Base-by-base conservation (phyloP, 202 grass and related monocot species). In the Bolboschoenoplectus hybrid region DNA sequence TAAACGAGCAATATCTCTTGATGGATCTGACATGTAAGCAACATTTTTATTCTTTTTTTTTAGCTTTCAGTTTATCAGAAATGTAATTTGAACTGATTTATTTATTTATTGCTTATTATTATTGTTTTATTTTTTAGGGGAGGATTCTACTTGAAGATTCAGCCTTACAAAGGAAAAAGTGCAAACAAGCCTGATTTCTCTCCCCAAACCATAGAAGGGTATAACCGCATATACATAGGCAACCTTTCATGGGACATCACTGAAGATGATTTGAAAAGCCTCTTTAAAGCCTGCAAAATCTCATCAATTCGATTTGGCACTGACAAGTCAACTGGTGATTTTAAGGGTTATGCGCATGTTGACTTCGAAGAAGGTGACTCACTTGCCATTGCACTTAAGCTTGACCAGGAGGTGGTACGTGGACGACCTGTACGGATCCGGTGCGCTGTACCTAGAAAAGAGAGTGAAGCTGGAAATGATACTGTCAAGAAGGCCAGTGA, bases 21-120 rank as follows among this genome's bases (percentile, higher is more conserved):
- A 98, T 89, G 91, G 91, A 88, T 91, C 95, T 90, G 95, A 98
- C 66, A 95, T 98, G 95, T 98, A 85, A 92, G 89, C 39, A 39
- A 61, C 20, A 57, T 62, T 2, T 56, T 62, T n/a, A 26, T 38
- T 87, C 74, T 72, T 10, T 66, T 39, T 75, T 17, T 64, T 74
- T n/a, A 51, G 67, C 74, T 78, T 38, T 76, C 47, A 82, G 74
- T 87, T 78, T 88, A 79, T 87, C 8, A 58, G 35, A 60, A 40
- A 26, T 74, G 8, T 53, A n/a, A 79, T 40, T n/a, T 79, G 35
- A 71, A 71, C 53, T 60, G 52, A 58, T 81, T 46, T 38, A 62
- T 67, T 17, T 82, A 67, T 84, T 63, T n/a, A 51, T 79, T 90
- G 76, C 85, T 78, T 89, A 79, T 82, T 77, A 84, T 74, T 71